Conservation (phyloP, 345 rosid species). For the Aurinia saxatilis region DNA sequence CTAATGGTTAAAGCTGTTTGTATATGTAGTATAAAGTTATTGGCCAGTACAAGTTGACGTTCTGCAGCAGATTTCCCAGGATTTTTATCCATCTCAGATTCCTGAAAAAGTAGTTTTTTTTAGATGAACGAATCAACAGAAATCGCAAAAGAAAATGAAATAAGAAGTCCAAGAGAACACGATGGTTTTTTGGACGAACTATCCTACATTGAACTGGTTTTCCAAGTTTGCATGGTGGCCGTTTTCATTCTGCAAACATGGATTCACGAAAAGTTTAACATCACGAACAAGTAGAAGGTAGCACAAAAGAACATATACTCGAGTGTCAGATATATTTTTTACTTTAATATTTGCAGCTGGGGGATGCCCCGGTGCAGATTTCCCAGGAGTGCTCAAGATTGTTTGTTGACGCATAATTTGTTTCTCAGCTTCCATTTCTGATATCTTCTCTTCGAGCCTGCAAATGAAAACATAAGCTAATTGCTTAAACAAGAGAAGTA, state of each 20-base stretch:
- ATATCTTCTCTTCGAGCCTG: slow-evolving; percentile 87
- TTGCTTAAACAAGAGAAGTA: neutral
- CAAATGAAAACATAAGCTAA: slow-evolving; percentile 25
- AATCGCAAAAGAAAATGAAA: neutral
- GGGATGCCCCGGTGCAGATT: slow-evolving; percentile 48
- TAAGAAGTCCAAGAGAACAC: slow-evolving; percentile 5
- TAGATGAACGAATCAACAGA: neutral
- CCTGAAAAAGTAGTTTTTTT: slow-evolving; percentile 42
- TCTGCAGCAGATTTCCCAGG: slow-evolving; percentile 62
- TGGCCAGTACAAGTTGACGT: slow-evolving; percentile 69
- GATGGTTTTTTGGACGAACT: slow-evolving; percentile 10
- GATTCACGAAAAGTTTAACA: neutral
- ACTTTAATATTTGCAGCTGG: slow-evolving; percentile 48
- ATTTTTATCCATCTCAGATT: slow-evolving; percentile 54
- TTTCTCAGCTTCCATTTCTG: slow-evolving; percentile 80
- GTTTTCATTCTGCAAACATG: slow-evolving; percentile 67
- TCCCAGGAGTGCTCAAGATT: slow-evolving; percentile 42
- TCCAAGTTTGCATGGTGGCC: slow-evolving; percentile 64
- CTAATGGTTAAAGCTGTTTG: neutral
- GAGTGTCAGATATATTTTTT: slow-evolving; percentile 7
- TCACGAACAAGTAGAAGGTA: slow-evolving; percentile 14
- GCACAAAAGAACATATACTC: neutral
- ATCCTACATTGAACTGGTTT: slow-evolving; percentile 47
- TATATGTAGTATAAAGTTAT: slow-evolving; percentile 12
- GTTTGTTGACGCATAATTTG: slow-evolving; percentile 77